A percentile compares a stretch with the other conserved stretches of the same genome.
phyloP scores from a whole-genome alignment of 495 filamentous ascomycete species.

The Aspergillus sclerotiicarbonarius region DNA sequence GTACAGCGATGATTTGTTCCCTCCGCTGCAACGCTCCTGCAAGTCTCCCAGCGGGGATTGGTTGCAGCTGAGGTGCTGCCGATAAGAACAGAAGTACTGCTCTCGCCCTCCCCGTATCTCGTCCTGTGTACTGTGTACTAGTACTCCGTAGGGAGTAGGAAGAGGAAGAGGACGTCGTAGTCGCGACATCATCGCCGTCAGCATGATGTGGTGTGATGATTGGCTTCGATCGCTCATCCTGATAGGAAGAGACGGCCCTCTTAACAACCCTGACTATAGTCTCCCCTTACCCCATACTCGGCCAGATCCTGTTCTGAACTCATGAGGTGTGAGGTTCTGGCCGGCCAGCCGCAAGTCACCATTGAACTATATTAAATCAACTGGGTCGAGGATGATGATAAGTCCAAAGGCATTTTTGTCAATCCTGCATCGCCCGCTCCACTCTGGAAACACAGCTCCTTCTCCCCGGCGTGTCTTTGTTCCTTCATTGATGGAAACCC shows the following conservation, averaged over 20 bases:
- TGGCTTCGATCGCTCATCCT: neutral
- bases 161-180: too few relatives aligned
- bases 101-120: neutral
- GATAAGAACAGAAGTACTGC: slow-evolving; percentile 20
- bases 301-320: neutral
- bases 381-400: slow-evolving; percentile 11
- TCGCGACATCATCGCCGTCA: neutral
- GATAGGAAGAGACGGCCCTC: neutral
- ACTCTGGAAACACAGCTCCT: slow-evolving; percentile 5
- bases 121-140: neutral
- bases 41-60: slow-evolving; percentile 16
- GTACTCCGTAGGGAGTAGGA: too few relatives aligned
- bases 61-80: slow-evolving; percentile 15
- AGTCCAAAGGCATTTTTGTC: slow-evolving; percentile 18
- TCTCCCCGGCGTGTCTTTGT: neutral
- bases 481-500: slow-evolving; percentile 9
- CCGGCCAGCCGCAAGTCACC: slow-evolving; percentile 1
- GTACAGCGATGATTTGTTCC: slow-evolving; percentile 42
- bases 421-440: slow-evolving; percentile 23
- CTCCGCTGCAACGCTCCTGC: slow-evolving; percentile 27
- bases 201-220: slow-evolving; percentile 1
- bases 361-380: slow-evolving; percentile 15
- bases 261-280: neutral
- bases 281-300: slow-evolving; percentile 2
- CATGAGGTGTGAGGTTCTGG: slow-evolving; percentile 1